Evolutionary conservation across 2,329 filamentous ascomycete species (phyloP).

Genomic region (Grosmannia huntii): DNA sequence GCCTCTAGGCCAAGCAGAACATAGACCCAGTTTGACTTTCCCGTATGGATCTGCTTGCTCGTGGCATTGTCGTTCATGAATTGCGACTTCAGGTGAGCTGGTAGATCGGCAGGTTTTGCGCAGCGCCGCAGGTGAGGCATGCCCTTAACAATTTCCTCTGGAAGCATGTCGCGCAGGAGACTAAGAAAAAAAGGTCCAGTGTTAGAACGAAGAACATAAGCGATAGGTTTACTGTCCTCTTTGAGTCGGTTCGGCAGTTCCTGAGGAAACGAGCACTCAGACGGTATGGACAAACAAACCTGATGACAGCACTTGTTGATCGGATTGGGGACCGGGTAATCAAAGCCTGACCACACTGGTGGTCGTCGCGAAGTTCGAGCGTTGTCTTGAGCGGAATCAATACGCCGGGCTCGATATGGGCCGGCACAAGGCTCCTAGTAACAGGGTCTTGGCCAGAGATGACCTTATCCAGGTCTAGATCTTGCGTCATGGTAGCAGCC

Average conservation of each 20-base stretch:
- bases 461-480: conserved; percentile 8
- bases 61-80: conserved; percentile 45
- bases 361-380: conserved; percentile 47
- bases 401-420: conserved; percentile 30
- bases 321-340: conserved; percentile 61
- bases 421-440: conserved; percentile 19
- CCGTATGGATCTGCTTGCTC: conserved; percentile 43
- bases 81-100: conserved; percentile 48
- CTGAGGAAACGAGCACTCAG: too few relatives aligned
- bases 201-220: not conserved
- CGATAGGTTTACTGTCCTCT: too few relatives aligned
- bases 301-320: conserved; percentile 58
- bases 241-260: too few relatives aligned
- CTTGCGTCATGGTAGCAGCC: conserved; percentile 11
- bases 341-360: conserved; percentile 49
- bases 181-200: conserved; percentile 19
- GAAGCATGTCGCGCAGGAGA: conserved; percentile 41
- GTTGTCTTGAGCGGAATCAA: conserved; percentile 53
- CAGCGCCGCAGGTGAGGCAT: conserved; percentile 64
- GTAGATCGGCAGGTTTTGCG: conserved; percentile 57
- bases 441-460: conserved; percentile 19
- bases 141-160: conserved; percentile 49
- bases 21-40: conserved; percentile 48
- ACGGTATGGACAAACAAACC: conserved; percentile 30
- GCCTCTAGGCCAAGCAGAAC: conserved; percentile 40